These are phyloP conservation scores for Phytophthora podocarpi DNA, from an alignment of 352 stramenopile species.

Conservation along the genomic window DNA sequence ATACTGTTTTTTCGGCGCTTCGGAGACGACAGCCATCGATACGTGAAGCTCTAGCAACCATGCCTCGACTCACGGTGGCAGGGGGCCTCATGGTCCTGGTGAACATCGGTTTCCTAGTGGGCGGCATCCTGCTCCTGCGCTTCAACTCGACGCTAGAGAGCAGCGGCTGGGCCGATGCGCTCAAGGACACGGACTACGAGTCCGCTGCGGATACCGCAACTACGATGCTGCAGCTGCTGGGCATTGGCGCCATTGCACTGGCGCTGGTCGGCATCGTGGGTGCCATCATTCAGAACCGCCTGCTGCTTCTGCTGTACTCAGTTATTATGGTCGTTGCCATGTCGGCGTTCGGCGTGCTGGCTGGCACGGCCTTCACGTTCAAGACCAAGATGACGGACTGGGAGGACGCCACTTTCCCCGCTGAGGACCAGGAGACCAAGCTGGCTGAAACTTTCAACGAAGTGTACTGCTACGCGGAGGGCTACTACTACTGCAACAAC, in stretches of 20 bases:
- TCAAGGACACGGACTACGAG: conserved; percentile 77
- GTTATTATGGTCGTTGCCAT: conserved; percentile 72
- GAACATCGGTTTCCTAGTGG: conserved; percentile 76
- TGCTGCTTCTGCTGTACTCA: conserved; percentile 77
- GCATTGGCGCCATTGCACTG: conserved; percentile 56
- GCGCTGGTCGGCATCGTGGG: conserved; percentile 70
- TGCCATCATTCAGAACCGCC: conserved; percentile 64
- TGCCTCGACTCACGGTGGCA: conserved; percentile 46
- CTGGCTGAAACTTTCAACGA: conserved; percentile 79
- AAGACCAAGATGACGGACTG: conserved; percentile 73
- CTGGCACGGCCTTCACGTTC: conserved; percentile 71
- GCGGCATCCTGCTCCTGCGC: conserved; percentile 66
- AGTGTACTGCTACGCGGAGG: conserved; percentile 85
- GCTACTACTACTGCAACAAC: conserved; percentile 86
- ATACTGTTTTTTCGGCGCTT: conserved; percentile 20
- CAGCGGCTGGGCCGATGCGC: conserved; percentile 78
- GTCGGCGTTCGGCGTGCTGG: conserved; percentile 76
- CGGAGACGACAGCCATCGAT: not conserved
- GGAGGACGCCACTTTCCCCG: conserved; percentile 60
- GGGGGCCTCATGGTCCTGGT: conserved; percentile 72
- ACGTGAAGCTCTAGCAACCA: conserved; percentile 5
- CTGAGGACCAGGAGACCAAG: conserved; percentile 52
- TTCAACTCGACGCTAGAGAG: conserved; percentile 60
- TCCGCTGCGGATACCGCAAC: conserved; percentile 47
- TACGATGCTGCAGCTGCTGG: conserved; percentile 57